A percentile compares a stretch with the other conserved stretches of the same genome.
Conservation (phyloP, 1,284 basidiomycete species). For the Termitomyces sp. region DNA sequence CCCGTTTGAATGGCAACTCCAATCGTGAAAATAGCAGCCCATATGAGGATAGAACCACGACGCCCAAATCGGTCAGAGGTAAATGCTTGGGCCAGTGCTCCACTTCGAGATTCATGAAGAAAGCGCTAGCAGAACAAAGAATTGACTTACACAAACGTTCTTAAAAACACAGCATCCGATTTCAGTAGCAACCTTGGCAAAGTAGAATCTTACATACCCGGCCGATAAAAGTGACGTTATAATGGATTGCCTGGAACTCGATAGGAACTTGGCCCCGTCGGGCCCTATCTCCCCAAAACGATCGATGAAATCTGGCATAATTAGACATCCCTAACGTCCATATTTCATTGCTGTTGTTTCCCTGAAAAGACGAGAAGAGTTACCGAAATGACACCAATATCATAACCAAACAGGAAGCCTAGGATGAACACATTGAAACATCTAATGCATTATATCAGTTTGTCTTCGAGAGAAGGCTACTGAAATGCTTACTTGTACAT, state of each 20-base stretch:
- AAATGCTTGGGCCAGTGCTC: conserved; percentile 69
- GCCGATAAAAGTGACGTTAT: conserved; percentile 78
- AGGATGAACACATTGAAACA: conserved; percentile 5
- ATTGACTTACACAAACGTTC: conserved; percentile 55
- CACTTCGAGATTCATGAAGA: conserved; percentile 32
- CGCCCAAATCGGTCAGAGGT: conserved; percentile 73
- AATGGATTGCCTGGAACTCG: conserved; percentile 63
- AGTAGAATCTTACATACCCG: conserved; percentile 39
- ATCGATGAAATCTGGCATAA: conserved; percentile 73
- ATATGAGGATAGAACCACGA: conserved; percentile 68
- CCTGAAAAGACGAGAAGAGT: conserved; percentile 8
- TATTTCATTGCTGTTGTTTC: not conserved
- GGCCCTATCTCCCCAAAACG: conserved; percentile 57
- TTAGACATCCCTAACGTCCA: conserved; percentile 60
- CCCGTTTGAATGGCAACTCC: conserved; percentile 71
- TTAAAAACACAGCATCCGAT: conserved; percentile 18
- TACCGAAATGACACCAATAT: conserved; percentile 63
- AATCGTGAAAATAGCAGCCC: conserved; percentile 71
- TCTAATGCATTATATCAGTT: conserved; percentile 4
- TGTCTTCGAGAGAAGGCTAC: not conserved
- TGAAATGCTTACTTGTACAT: conserved; percentile 10
- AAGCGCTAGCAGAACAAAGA: not conserved
- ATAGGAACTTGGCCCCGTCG: conserved; percentile 49
- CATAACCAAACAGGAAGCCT: conserved; percentile 65
- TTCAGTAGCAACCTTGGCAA: not conserved